phyloP scores from a whole-genome alignment of 805 yeast species.

The Yarrowia hollandica region DNA sequence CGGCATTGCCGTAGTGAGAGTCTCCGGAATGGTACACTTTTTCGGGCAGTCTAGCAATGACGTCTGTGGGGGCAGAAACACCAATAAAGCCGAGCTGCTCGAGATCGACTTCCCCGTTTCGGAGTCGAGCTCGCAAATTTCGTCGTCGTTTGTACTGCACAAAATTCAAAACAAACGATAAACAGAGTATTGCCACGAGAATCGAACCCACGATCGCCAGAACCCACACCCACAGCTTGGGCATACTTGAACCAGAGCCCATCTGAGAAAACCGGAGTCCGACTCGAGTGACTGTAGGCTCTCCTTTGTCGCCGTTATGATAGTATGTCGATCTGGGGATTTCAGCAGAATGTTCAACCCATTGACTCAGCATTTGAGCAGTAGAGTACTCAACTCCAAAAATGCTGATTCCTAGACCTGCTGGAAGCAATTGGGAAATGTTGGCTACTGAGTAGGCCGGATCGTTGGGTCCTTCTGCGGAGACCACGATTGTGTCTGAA shows the following conservation, averaged over 20 bases:
- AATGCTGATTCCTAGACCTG: background rate
- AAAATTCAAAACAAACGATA: constrained; percentile 25
- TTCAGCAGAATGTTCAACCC: constrained; percentile 2
- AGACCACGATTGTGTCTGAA: background rate
- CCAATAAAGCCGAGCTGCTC: constrained; percentile 29
- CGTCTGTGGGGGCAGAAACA: constrained; percentile 27
- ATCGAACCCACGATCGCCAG: constrained; percentile 30
- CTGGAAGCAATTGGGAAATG: background rate
- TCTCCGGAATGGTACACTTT: constrained; percentile 16
- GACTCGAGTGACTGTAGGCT: background rate
- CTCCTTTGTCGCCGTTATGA: background rate
- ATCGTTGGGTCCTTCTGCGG: background rate
- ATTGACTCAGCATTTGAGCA: background rate
- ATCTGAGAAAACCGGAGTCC: background rate
- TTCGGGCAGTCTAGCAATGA: constrained; percentile 22
- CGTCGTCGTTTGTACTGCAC: constrained; percentile 27
- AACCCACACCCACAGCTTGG: constrained; percentile 29
- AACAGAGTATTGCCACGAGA: constrained; percentile 4
- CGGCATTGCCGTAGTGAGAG: background rate
- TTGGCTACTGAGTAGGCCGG: background rate
- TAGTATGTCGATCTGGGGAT: background rate
- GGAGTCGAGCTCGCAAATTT: constrained; percentile 9
- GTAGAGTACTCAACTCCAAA: constrained; percentile 11
- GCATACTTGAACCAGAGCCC: background rate
- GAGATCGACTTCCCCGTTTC: constrained; percentile 28